Base-by-base conservation (phyloP, 345 rosid species). In the Litchi chinensis region DNA sequence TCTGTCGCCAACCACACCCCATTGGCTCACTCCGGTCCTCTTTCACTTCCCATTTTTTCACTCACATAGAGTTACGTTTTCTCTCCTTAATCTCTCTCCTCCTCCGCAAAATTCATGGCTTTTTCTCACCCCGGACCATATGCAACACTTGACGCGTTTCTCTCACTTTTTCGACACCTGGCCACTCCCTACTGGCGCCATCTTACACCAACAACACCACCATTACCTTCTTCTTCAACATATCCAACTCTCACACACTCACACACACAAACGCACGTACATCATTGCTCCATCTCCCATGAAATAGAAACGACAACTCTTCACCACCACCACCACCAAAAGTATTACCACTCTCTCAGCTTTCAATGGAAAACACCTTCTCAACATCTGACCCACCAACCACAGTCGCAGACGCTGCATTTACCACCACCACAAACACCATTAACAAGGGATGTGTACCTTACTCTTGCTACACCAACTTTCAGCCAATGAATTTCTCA, bases 131-230 rank as follows among this genome's bases (percentile, higher is more conserved):
- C 71, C 67, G 28, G 74, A 59, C 32, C 69, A 62, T 28, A 77
- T 80, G 75, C 71, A 50, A 67, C 48, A 41, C 68, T 73, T 70
- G 85, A 81, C 79, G 82, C 82, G 82, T 85, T 87, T 72, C 86
- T 79, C 69, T 28, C 43, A 59, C 86, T 75, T 79, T 83, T 78
- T 70, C 65, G 65, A 77, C 88, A 85, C 82, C 79, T 83, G 82
- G 75, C 11, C 44, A 32, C 75, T 50, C 65, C 68, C 77, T n/a
- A 81, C 63, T 75, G 85, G 88, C 65, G 75, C 48, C 80, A 64
- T 24, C 68, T 81, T 76, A 12, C 69, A 40, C 46, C 24, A 57
- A 16, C 69, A 40, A 39, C n/a, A 57, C 70, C 79, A 56, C 52
- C 68, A 66, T 32, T 32, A 3, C 85, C 76, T 28, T 76, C 76